A percentile compares a stretch with the other conserved stretches of the same genome.
Conservation (phyloP, 1,139 yeast species). For the Scheffersomyces titani region DNA sequence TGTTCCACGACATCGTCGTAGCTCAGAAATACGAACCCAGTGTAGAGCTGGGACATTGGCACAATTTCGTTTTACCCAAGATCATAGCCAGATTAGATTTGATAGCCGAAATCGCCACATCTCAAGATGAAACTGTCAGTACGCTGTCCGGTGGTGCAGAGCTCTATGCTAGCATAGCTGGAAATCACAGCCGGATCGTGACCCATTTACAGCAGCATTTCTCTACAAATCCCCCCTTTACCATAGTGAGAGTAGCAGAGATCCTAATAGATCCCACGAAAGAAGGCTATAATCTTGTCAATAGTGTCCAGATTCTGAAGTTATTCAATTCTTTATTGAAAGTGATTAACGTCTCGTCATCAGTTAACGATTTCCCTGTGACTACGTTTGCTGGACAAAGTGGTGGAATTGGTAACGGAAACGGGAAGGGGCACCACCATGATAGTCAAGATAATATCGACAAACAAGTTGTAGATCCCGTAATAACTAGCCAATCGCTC, state of each 20-base stretch:
- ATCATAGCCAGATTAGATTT: constrained; percentile 8
- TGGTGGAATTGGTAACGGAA: constrained; percentile 1
- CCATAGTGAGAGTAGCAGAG: constrained; percentile 57
- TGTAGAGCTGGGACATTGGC: constrained; percentile 8
- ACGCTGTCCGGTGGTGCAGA: constrained; percentile 15
- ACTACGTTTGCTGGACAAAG: constrained; percentile 8
- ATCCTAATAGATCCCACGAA: constrained; percentile 41
- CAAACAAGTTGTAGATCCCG: constrained; percentile 4
- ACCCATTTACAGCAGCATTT: constrained; percentile 27
- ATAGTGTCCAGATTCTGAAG: constrained; percentile 24
- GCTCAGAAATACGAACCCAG: constrained; percentile 11
- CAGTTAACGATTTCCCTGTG: constrained; percentile 26
- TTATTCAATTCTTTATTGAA: constrained; percentile 32
- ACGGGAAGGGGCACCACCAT: neutral
- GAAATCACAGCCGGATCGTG: constrained; percentile 16
- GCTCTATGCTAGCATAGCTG: constrained; percentile 14
- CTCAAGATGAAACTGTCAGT: constrained; percentile 13
- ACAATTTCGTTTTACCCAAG: constrained; percentile 10
- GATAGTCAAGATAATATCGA: neutral
- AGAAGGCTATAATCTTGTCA: constrained; percentile 31
- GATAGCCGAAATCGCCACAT: constrained; percentile 7
- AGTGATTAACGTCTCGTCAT: constrained; percentile 29
- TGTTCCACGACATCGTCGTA: constrained; percentile 9
- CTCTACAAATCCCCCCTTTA: constrained; percentile 53
- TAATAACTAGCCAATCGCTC: constrained; percentile 9